Evolutionary conservation across 306 rosid species (phyloP).

Genomic region (Castanea mollissima): DNA sequence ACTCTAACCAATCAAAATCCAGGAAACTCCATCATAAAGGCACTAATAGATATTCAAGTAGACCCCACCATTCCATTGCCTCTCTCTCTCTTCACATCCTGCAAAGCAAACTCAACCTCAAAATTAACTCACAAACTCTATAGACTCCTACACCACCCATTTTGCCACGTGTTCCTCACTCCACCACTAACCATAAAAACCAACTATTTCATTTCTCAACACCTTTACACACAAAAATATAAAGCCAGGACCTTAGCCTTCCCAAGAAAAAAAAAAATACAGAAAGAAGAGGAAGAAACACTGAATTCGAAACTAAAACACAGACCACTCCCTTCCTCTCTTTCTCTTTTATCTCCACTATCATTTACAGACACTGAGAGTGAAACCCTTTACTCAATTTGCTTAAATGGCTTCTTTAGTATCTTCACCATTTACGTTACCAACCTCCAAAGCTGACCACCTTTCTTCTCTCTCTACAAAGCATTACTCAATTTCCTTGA

Average conservation of each 20-base stretch:
- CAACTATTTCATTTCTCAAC: conserved; percentile 18
- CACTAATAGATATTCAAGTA: conserved; percentile 36
- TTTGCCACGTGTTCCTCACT: conserved; percentile 50
- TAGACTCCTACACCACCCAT: conserved; percentile 16
- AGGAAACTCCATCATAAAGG: conserved; percentile 53
- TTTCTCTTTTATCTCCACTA: background rate
- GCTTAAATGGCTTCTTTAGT: conserved; percentile 77
- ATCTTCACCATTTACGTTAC: conserved; percentile 62
- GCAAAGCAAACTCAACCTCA: conserved; percentile 36
- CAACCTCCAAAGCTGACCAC: conserved; percentile 60
- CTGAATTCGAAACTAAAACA: conserved; percentile 21
- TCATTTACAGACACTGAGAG: conserved; percentile 24
- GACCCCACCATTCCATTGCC: background rate
- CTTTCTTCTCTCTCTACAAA: conserved; percentile 64
- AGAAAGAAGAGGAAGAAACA: background rate
- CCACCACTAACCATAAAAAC: conserved; percentile 49
- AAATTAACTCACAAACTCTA: background rate
- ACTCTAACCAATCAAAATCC: conserved; percentile 60
- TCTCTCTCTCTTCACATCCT: conserved; percentile 10
- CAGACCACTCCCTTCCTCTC: background rate
- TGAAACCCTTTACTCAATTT: background rate
- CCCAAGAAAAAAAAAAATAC: background rate
- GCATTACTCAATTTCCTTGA: conserved; percentile 33
- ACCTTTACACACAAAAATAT: conserved; percentile 22
- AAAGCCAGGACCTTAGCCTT: conserved; percentile 18